Base-by-base conservation (phyloP, 2,329 filamentous ascomycete species). In the Fusarium coffeatum region DNA sequence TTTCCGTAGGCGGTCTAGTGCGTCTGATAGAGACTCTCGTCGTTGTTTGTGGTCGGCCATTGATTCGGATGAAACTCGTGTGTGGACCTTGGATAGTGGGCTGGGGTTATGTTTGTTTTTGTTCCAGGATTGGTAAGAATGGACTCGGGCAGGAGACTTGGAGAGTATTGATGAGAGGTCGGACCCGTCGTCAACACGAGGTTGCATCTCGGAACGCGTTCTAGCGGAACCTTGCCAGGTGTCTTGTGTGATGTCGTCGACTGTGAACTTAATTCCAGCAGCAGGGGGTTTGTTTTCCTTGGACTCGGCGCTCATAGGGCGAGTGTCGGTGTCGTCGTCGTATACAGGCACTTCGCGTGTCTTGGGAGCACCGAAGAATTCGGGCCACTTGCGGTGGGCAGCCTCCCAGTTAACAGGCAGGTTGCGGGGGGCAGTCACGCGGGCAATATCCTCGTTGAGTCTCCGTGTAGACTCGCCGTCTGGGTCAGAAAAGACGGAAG, bases 381-480 rank as follows among this genome's bases (percentile, higher is more conserved):
- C 85, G 23, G 86, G 85, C 81, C 86, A 87, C 72, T 84, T 82
- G 74, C 83, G 83, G 71, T 83, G 81, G 45, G 81, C 82, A 60
- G 80, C 81, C 37, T 84, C 82, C 78, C 79, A 82, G 73, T 84
- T 82, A 68, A 83, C 76, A 28, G 80, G 76, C 11, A 81, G 74
- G 71, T 82, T 82, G 45, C 77, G 77, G 13, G 78, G 75, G 8
- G 80, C 79, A 16, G 80, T 82, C 46, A 84, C 76, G 37, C 82
- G 78, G 56, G 82, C 82, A 65, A 85, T 83, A 41, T 86, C 81
- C 54, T 86, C 82, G 71, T 85, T 83, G 42, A 86, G 79, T 59
- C 80, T 80, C 59, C 84, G 83, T 42, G 85, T 87, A 30, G 85
- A 86, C 75, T 88, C 86, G 76, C 82, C 84, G 63, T 87, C 85